A percentile compares a stretch with the other conserved stretches of the same genome.
phyloP scores from a whole-genome alignment of 495 filamentous ascomycete species.

The Aspergillus haitiensis region DNA sequence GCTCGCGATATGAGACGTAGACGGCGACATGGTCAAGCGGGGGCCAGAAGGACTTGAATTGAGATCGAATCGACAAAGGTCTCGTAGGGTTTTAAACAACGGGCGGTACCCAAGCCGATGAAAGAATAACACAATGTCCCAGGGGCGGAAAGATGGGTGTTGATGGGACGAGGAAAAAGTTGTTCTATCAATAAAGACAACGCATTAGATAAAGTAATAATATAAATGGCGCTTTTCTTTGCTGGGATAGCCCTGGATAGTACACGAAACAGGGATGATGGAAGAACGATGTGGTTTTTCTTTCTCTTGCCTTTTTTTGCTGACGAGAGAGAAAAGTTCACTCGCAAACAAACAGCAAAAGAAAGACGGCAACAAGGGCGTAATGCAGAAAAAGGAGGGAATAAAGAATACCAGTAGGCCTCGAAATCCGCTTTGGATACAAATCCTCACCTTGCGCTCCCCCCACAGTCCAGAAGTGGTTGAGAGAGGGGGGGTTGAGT shows the following conservation, averaged over 20 bases:
- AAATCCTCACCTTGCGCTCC: slow-evolving; percentile 9
- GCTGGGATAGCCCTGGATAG: neutral
- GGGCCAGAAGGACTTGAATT: slow-evolving; percentile 5
- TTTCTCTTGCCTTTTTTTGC: slow-evolving; percentile 14
- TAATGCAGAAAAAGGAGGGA: slow-evolving; percentile 11
- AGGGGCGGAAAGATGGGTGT: neutral
- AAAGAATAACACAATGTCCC: neutral
- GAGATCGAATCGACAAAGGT: neutral
- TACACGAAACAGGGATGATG: slow-evolving; percentile 25
- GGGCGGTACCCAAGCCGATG: slow-evolving; percentile 12
- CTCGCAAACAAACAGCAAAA: slow-evolving; percentile 3
- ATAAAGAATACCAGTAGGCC: slow-evolving; percentile 11
- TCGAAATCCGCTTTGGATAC: neutral
- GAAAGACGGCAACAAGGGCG: slow-evolving; percentile 10
- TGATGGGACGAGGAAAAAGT: slow-evolving; percentile 3
- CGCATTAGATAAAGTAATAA: slow-evolving; percentile 15
- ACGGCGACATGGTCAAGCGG: slow-evolving; percentile 64
- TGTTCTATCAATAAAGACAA: slow-evolving; percentile 10
- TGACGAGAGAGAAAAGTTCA: slow-evolving; percentile 17
- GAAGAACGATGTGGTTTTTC: slow-evolving; percentile 28
- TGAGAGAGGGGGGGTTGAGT: slow-evolving; percentile 16
- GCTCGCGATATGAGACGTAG: slow-evolving; percentile 61
- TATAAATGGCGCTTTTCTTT: neutral
- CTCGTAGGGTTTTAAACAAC: slow-evolving; percentile 12
- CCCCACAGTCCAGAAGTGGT: slow-evolving; percentile 1